Conservation (phyloP, 2,329 filamentous ascomycete species). For the Rutstroemia sp. region DNA sequence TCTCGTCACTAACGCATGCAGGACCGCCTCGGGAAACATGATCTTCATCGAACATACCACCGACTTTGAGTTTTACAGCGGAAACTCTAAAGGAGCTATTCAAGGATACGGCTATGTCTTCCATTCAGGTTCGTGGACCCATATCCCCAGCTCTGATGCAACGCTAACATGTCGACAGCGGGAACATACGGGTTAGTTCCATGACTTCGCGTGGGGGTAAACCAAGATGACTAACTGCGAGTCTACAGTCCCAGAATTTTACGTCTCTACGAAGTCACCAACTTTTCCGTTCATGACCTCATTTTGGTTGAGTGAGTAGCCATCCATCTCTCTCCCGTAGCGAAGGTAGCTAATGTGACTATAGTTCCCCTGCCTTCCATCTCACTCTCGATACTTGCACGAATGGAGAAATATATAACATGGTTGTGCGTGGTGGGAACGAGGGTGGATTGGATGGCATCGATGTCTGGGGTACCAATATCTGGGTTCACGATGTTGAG, state of each 20-base stretch:
- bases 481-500: slow-evolving; percentile 52
- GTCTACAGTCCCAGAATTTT: slow-evolving; percentile 19
- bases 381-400: slow-evolving; percentile 42
- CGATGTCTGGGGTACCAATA: slow-evolving; percentile 46
- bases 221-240: neutral
- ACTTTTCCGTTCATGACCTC: slow-evolving; percentile 22
- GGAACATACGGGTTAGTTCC: slow-evolving; percentile 3
- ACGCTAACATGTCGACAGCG: neutral
- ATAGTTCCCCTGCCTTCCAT: slow-evolving; percentile 29
- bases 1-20: neutral
- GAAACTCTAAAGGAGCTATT: slow-evolving; percentile 42
- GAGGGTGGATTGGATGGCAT: slow-evolving; percentile 48
- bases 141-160: neutral
- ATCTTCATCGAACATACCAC: slow-evolving; percentile 41
- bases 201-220: too few species aligned
- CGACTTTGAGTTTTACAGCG: slow-evolving; percentile 48
- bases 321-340: neutral
- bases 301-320: slow-evolving; percentile 19
- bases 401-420: slow-evolving; percentile 47
- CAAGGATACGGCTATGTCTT: slow-evolving; percentile 46
- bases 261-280: slow-evolving; percentile 14
- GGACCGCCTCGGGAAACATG: slow-evolving; percentile 42
- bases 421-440: slow-evolving; percentile 46
- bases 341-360: slow-evolving; percentile 7
- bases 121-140: slow-evolving; percentile 25